Evolutionary conservation across 2,329 filamentous ascomycete species (phyloP).

Genomic region (Penicillium sumatraense): DNA sequence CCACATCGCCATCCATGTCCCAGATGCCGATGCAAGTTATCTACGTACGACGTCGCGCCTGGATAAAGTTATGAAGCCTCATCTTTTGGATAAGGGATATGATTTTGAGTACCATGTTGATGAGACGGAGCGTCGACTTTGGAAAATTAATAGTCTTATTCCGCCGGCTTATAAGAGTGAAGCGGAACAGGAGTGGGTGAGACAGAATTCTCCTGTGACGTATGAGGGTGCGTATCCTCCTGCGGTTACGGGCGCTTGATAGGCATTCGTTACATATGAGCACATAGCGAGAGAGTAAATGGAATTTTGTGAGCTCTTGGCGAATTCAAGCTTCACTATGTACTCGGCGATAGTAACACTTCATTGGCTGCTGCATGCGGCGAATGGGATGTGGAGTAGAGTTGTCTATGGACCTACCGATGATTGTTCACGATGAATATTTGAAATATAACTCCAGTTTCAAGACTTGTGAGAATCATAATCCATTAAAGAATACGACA

Average conservation of each 20-base stretch:
- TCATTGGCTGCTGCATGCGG: neutral
- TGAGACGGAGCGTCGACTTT: slow-evolving; percentile 25
- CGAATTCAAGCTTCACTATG: neutral
- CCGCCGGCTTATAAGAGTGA: slow-evolving; percentile 22
- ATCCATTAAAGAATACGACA: too few relatives aligned
- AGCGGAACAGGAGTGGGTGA: slow-evolving; percentile 16
- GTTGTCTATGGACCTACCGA: neutral
- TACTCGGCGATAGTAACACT: neutral
- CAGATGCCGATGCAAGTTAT: slow-evolving; percentile 10
- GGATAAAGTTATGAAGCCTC: slow-evolving; percentile 19
- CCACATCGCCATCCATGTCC: slow-evolving; percentile 21
- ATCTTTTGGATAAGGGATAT: slow-evolving; percentile 23
- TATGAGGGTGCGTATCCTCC: slow-evolving; percentile 18
- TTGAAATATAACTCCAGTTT: too few relatives aligned
- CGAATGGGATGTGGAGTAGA: too few relatives aligned
- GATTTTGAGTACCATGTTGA: slow-evolving; percentile 29
- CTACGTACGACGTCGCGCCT: slow-evolving; percentile 9
- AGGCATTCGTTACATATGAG: too few relatives aligned
- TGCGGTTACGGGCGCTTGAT: neutral
- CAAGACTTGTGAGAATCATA: too few relatives aligned
- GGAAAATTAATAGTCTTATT: slow-evolving; percentile 29
- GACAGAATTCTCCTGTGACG: slow-evolving; percentile 15
- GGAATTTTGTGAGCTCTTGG: neutral
- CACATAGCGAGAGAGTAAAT: too few relatives aligned
- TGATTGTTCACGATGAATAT: too few relatives aligned